Evolutionary conservation across 208 protist species (phyloP).

Genomic region (Trypanosoma boissoni): DNA sequence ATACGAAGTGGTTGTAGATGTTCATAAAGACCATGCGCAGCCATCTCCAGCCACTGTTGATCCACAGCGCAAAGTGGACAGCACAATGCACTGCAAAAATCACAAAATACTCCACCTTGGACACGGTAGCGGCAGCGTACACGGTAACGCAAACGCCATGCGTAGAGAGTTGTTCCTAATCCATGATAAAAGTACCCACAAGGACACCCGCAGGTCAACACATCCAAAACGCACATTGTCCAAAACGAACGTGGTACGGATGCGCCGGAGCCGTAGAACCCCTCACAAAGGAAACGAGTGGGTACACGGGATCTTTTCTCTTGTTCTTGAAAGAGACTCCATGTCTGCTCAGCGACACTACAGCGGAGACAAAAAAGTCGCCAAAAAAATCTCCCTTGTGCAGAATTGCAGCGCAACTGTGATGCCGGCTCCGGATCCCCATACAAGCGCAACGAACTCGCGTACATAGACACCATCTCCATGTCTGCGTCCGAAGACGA

Average conservation of each 20-base stretch:
- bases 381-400: constrained; percentile 31
- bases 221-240: constrained; percentile 40
- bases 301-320: constrained; percentile 29
- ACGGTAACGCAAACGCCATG: constrained; percentile 66
- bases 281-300: constrained; percentile 35
- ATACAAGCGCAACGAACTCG: background rate
- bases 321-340: constrained; percentile 48
- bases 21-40: constrained; percentile 29
- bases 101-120: constrained; percentile 20
- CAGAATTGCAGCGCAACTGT: background rate
- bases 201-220: constrained; percentile 40
- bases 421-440: background rate
- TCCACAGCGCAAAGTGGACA: constrained; percentile 51
- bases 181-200: constrained; percentile 67
- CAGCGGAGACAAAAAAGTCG: constrained; percentile 66
- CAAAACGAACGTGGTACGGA: constrained; percentile 28
- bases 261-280: constrained; percentile 32
- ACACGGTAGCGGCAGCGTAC: constrained; percentile 67
- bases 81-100: constrained; percentile 38
- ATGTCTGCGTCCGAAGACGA: background rate
- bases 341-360: constrained; percentile 50
- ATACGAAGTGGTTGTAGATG: background rate
- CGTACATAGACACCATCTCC: background rate
- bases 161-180: constrained; percentile 55
- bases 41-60: constrained; percentile 58